Base-by-base conservation (phyloP, 371 early-diverging fungal species). In the Apophysomyces elegans region DNA sequence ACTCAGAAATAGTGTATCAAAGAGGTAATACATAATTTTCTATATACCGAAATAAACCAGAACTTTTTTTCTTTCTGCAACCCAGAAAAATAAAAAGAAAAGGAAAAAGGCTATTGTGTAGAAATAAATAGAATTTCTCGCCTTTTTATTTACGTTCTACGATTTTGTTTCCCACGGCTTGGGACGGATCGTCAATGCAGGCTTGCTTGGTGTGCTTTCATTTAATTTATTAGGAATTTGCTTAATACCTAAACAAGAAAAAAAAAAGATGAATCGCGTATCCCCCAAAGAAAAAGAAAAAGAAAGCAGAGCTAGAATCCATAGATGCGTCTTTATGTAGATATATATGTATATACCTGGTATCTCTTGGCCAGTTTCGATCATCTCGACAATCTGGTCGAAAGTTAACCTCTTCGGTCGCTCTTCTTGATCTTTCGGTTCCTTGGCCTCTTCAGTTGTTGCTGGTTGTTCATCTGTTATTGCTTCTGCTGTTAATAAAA, bases 191-290 rank as follows among this genome's bases (percentile, higher is more conserved):
- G 76, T 63, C 62, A 83, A 32, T 35, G 71, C 77, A 13, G 86
- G 66, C 47, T 71, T 72, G 37, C 83, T 84, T 0, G 86, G 86
- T 7, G 76, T 64, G 5, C 76, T 80, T 59, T 82, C 79, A 47
- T 83, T 84, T 38, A 86, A 61, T 54, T 78, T 78, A 62, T 84
- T 79, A 8, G 86, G 86, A 46, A 86, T 86, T 61, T 81, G 78
- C n/a, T 77, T 78, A 37, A 86, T 85, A 47, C 72, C 84, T 82
- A 73, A 41, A 38, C 8, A n/a, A 26, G 41, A n/a, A 21, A 50
- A 26, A 7, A 38, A 14, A 9, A 26, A 26, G 26, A 26, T 26
- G 2, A 26, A 26, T 26, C 32, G 32, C 32, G 32, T 26, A 26
- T 26, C 32, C 32, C 26, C 32, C 1, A 26, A 26, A 26, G 32